Evolutionary conservation across 164 flowering plant genomes (phyloP).

Genomic region (Pachysandra terminalis): DNA sequence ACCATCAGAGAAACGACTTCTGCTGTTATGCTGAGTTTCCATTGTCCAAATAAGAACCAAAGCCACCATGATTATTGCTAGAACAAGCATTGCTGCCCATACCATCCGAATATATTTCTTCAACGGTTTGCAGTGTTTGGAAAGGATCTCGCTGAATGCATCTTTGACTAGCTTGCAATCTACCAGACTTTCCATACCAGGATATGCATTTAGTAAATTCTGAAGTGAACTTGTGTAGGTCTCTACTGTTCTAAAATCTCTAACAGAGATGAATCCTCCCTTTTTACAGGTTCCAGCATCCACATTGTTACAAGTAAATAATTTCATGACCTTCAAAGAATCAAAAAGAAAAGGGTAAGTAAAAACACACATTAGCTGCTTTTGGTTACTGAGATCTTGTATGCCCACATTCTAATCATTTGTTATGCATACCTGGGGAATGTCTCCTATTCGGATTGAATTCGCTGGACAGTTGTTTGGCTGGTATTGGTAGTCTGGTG

Average conservation of each 20-base stretch:
- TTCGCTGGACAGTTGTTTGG: slow-evolving; percentile 55
- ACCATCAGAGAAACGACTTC: slow-evolving; percentile 33
- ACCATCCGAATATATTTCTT: slow-evolving; percentile 47
- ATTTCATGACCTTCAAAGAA: slow-evolving; percentile 40
- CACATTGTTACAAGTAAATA: slow-evolving; percentile 45
- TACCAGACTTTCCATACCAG: slow-evolving; percentile 62
- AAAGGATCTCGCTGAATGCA: slow-evolving; percentile 57
- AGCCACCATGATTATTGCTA: slow-evolving; percentile 49
- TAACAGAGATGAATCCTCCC: slow-evolving; percentile 35
- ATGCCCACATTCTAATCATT: neutral
- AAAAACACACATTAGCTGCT: neutral
- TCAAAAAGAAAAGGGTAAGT: neutral
- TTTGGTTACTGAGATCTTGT: neutral
- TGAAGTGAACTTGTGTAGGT: slow-evolving; percentile 66
- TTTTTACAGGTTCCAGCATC: slow-evolving; percentile 35
- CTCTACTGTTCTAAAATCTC: slow-evolving; percentile 29
- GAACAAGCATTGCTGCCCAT: slow-evolving; percentile 48
- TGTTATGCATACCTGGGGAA: slow-evolving; percentile 53
- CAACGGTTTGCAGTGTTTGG: slow-evolving; percentile 65
- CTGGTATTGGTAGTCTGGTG: slow-evolving; percentile 60
- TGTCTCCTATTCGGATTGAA: slow-evolving; percentile 59
- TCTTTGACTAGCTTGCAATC: slow-evolving; percentile 65
- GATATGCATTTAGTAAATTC: slow-evolving; percentile 55
- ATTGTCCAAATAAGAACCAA: slow-evolving; percentile 53
- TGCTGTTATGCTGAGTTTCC: slow-evolving; percentile 29